Evolutionary conservation across 345 rosid genomes (phyloP).

Genomic region (Rhizophora mangle): DNA sequence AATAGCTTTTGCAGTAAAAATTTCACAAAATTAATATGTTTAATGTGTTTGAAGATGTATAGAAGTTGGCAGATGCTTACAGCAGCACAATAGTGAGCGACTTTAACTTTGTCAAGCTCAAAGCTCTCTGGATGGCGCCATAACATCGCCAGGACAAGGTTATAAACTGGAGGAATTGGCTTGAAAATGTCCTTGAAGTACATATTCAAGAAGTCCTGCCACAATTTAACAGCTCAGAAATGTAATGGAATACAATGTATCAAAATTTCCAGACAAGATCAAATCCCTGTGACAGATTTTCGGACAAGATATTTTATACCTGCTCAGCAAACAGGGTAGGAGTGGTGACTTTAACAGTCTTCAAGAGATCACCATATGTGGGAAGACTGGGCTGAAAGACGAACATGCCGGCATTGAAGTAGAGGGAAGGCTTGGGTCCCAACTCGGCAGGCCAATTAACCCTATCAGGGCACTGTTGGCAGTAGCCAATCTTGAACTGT

Average conservation of each 20-base stretch:
- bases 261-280: background rate
- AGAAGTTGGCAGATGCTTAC: slow-evolving; percentile 38
- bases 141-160: slow-evolving; percentile 73
- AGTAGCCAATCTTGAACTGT: slow-evolving; percentile 55
- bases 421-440: too few species aligned
- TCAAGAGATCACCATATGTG: slow-evolving; percentile 46
- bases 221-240: background rate
- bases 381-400: too few species aligned
- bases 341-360: slow-evolving; percentile 40
- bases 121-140: slow-evolving; percentile 91
- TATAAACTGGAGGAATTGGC: slow-evolving; percentile 68
- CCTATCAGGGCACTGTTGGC: slow-evolving; percentile 62
- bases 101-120: slow-evolving; percentile 59
- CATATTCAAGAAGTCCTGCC: slow-evolving; percentile 80
- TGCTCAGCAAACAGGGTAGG: slow-evolving; percentile 78
- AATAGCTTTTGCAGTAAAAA: background rate
- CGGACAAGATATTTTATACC: slow-evolving; percentile 21
- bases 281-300: background rate
- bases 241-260: background rate
- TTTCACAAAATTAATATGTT: background rate
- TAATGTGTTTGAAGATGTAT: too few species aligned
- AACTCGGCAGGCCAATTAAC: slow-evolving; percentile 7
- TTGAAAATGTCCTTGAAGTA: slow-evolving; percentile 66
- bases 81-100: slow-evolving; percentile 85
- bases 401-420: too few species aligned